Base-by-base conservation (phyloP, 805 yeast species). In the Jamesozyma rosinii region DNA sequence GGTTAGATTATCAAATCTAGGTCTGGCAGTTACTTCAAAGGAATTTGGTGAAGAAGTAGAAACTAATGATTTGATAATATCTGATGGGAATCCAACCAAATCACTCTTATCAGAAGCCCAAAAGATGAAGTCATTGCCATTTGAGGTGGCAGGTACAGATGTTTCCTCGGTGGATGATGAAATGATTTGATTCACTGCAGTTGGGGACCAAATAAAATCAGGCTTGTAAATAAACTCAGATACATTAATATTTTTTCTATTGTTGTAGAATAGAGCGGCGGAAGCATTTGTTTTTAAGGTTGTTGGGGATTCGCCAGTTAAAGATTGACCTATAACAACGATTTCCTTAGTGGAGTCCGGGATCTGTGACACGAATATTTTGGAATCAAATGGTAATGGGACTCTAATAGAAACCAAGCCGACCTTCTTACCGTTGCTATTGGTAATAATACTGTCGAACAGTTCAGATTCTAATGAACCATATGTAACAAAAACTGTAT, bases 401-500 rank as follows among this genome's bases (percentile, higher is more conserved):
- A 85, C 76, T 64, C 95, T 76, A 40, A 80, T 75, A 43, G 81
- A 73, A 44, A 89, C 63, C 40, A 81, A 75, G 49, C 88, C 95
- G 41, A 77, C 72, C n/a, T 68, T 63, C 11, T n/a, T 20, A 15
- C 59, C 48, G 13, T 19, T 4, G 40, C 63, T 60, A 14, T 43
- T 37, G 18, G 58, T 55, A 29, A 58, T 50, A 18, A 58, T 57
- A 30, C 58, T 50, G 38, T 74, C 53, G 34, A 84, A 70, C 44
- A 76, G 64, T 43, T 77, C 68, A 15, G 82, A 67, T 59, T 83
- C 88, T 35, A 73, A 64, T 34, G 92, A 71, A 20, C 95, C 95
- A 50, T 83, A 79, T n/a, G 80, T 70, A 29, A 88, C 90, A 60
- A 84, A 80, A n/a, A 89, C 84, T 20, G 82, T 76, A 37, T 75